Evolutionary conservation across 2,329 filamentous ascomycete genomes (phyloP).

Genomic region (Dissoconium aciculare): DNA sequence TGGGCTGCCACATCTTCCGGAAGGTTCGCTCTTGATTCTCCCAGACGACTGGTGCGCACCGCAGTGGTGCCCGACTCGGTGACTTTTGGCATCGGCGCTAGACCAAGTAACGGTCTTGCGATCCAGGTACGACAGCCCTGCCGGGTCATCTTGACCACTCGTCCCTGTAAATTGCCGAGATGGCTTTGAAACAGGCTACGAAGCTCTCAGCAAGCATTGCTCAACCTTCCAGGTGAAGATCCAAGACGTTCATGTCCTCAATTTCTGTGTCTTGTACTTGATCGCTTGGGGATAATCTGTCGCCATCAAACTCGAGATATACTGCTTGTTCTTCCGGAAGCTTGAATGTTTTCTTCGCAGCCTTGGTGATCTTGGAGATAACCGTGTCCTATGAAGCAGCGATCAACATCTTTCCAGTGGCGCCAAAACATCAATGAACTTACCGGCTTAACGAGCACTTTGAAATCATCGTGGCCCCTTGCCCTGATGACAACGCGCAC

Average conservation of each 20-base stretch:
- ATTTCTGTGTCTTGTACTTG: constrained; percentile 55
- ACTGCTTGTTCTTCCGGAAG: constrained; percentile 41
- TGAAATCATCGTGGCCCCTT: constrained; percentile 37
- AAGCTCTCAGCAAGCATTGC: too few species aligned
- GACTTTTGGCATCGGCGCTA: too few species aligned
- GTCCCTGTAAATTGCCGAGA: too few species aligned
- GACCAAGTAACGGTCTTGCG: too few species aligned
- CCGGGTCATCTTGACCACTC: too few species aligned
- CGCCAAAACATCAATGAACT: constrained; percentile 12
- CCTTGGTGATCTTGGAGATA: constrained; percentile 46
- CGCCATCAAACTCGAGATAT: constrained; percentile 60
- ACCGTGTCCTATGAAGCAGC: constrained; percentile 34
- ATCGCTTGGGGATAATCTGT: constrained; percentile 45
- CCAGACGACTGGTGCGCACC: too few species aligned
- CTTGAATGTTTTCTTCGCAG: constrained; percentile 42
- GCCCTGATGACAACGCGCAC: constrained; percentile 38
- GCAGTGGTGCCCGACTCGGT: too few species aligned
- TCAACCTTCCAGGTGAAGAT: constrained; percentile 49
- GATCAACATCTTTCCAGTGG: constrained; percentile 13
- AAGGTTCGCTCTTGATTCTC: too few species aligned
- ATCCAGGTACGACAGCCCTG: too few species aligned
- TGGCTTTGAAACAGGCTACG: too few species aligned
- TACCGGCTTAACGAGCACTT: constrained; percentile 35
- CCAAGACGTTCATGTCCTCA: constrained; percentile 58
- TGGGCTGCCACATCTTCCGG: too few species aligned